These are phyloP conservation scores for Dittrichia graveolens DNA, from an alignment of 129 eudicot genomes.

Conservation along the genomic window DNA sequence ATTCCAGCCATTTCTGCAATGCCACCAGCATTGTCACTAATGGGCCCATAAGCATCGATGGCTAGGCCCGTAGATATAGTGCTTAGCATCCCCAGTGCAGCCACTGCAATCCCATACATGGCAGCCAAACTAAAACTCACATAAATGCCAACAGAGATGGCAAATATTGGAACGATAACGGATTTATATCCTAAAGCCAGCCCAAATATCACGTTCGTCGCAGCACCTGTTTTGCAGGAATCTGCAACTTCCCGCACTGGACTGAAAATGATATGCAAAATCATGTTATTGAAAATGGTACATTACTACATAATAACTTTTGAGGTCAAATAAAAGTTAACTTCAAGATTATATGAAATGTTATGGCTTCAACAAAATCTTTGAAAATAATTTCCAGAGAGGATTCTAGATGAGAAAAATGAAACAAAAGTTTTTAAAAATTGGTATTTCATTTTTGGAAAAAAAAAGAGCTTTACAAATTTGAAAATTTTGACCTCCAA, in stretches of 20 bases:
- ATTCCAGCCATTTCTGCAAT: conserved; percentile 64
- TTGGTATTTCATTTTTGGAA: background rate
- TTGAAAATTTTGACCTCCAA: background rate
- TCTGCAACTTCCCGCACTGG: conserved; percentile 75
- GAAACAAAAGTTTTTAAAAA: too few relatives aligned
- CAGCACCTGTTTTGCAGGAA: conserved; percentile 55
- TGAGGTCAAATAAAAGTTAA: background rate
- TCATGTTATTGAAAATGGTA: background rate
- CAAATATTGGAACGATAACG: conserved; percentile 60
- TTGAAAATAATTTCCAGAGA: background rate
- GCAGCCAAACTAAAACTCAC: conserved; percentile 59
- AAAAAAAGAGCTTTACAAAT: background rate
- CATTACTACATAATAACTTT: background rate
- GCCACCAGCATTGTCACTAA: conserved; percentile 56
- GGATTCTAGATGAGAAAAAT: background rate
- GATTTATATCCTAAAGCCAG: conserved; percentile 76
- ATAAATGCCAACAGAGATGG: conserved; percentile 44
- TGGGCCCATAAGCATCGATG: conserved; percentile 60
- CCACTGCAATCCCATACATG: conserved; percentile 55
- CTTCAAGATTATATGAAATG: background rate
- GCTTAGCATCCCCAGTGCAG: conserved; percentile 60
- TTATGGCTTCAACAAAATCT: background rate
- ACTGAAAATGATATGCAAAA: conserved; percentile 27
- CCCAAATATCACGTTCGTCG: conserved; percentile 68
- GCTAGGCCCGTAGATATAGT: conserved; percentile 54